Base-by-base conservation (phyloP, 73 alveolate species). In the Paramecium caudatum region DNA sequence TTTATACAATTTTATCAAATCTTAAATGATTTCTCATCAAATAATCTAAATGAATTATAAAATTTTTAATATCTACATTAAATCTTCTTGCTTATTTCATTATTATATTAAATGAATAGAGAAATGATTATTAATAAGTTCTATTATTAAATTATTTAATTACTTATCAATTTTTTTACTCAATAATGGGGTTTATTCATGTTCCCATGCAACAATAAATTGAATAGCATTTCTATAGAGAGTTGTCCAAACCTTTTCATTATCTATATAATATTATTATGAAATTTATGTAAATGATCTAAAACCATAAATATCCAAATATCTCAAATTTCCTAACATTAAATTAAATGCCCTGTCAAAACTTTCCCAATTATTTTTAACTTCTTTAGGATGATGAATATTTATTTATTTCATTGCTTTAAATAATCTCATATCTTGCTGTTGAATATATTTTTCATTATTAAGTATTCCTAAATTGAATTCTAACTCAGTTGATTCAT, bases 1-100 rank as follows among this genome's bases (percentile, higher is more conserved):
- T 68, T n/a, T 10, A 34, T 68, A 68, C 84, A 68, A 68, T 68
- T 30, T 68, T 74, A 0, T 30, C 19, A 23, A 74, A 74, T 45
- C 88, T 74, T 74, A 74, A 21, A 45, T 74, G 88, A 13, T 74
- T 74, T 74, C 88, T 74, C 65, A 74, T 74, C 46, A 74, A 39
- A 45, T 37, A 39, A 41, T 74, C 88, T 13, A 74, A 74, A 39
- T 36, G 69, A 36, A 74, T 45, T 15, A 37, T 43, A 10, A 74
- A 19, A 21, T 74, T 19, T 10, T 45, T 39, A 9, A 41, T 27
- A 45, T 74, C 88, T 39, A 74, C 16, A 5, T 74, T 74, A 47
- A 27, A 74, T 74, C 25, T 43, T 25, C 33, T 45, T 19, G 37
- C 88, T 10, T 74, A 5, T 12, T 74, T 7, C 62, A 74, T 74